phyloP scores from a whole-genome alignment of 306 rosid genomes.

The Malus orientalis region DNA sequence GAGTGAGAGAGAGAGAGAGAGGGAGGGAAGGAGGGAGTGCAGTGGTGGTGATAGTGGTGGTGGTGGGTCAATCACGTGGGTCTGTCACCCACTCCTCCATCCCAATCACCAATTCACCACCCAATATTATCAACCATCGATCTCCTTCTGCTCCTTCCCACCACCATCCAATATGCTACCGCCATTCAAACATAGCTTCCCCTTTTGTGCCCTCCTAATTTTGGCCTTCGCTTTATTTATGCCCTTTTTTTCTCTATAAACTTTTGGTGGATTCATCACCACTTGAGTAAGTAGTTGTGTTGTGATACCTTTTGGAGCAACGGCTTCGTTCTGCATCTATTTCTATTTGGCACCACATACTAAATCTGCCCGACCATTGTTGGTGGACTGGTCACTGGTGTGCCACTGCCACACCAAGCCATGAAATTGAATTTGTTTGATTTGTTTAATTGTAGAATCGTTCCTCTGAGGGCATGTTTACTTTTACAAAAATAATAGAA shows the following conservation, averaged over 20 bases:
- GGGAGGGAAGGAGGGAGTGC: not conserved
- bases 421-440: not conserved
- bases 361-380: not conserved
- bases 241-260: constrained; percentile 26
- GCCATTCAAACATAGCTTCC: constrained; percentile 31
- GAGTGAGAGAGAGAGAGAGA: not conserved
- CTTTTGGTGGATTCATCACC: constrained; percentile 46
- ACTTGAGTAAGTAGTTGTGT: constrained; percentile 24
- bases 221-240: constrained; percentile 16
- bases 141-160: not conserved
- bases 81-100: constrained; percentile 65
- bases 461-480: not conserved
- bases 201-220: constrained; percentile 6
- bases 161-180: constrained; percentile 21
- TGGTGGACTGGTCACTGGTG: not conserved
- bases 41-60: constrained; percentile 10
- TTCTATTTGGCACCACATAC: not conserved
- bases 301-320: constrained; percentile 11
- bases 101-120: constrained; percentile 11
- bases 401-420: constrained; percentile 11
- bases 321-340: not conserved
- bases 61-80: constrained; percentile 70
- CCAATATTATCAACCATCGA: not conserved
- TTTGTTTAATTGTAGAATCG: not conserved
- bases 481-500: too few species aligned